Base-by-base conservation (phyloP, 108 stramenopile species). In the Nitzschia palea region DNA sequence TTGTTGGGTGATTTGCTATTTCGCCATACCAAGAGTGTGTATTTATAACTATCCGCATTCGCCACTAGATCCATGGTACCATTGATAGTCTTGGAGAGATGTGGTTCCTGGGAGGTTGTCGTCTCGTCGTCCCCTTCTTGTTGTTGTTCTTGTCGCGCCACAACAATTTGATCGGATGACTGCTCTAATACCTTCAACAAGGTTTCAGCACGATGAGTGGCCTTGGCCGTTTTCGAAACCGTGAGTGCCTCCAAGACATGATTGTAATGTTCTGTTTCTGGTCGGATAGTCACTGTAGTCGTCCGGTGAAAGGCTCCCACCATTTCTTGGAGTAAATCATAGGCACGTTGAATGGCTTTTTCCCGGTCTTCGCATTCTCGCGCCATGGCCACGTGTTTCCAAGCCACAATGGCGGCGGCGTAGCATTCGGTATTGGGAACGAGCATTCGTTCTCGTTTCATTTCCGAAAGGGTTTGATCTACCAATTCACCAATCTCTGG, bases 201-300 rank as follows among this genome's bases (percentile, higher is more conserved):
- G 25, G n/a, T 59, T 30, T 56, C 55, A 0, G 72, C 78, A 22
- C 34, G 15, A 23, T 65, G 57, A 17, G 79, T 70, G 3, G 74
- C 76, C 26, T 50, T 45, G 9, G 60, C 47, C n/a, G 36, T 76
- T 52, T 67, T 71, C 14, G 74, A 67, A 9, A 76, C 65, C 15
- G 77, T 58, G 70, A 87, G 65, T 9, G 90, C 87, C 51, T 86
- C 84, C 55, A 93, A 76, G 2, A 86, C 91, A 69, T 86, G 66
- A 53, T 86, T 93, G 66, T 89, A 89, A 9, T 82, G 71, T 50
- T 43, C 44, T 0, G 83, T 80, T 3, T 80, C 62, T 36, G 82
- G 78, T 55, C 71, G 73, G 9, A 92, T 63, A 4, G 64, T 29
- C 2, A 77, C 62, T n/a, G 61, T 64, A 27, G 85, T 84, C 15